Conservation (phyloP, 768 basidiomycete genomes). For the Lactifluus rugatus region DNA sequence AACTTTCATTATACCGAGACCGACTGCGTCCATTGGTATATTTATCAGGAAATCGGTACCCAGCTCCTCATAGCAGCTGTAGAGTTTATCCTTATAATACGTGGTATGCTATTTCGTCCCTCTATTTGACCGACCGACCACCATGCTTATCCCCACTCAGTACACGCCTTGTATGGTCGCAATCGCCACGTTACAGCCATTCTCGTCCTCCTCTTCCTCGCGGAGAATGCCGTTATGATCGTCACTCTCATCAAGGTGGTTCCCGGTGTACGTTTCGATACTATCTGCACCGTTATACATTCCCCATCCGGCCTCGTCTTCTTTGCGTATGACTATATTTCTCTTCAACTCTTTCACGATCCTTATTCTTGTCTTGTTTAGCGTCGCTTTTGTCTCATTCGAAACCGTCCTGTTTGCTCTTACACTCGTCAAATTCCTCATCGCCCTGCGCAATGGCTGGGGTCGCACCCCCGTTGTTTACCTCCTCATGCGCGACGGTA, state of each 20-base stretch:
- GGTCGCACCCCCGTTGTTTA: slow-evolving; percentile 19
- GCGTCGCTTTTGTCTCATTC: slow-evolving; percentile 21
- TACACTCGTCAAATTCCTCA: slow-evolving; percentile 21
- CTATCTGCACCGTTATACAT: slow-evolving; percentile 6
- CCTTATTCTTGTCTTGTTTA: background rate
- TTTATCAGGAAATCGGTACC: slow-evolving; percentile 12
- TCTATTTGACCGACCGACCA: background rate
- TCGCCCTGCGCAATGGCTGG: slow-evolving; percentile 21
- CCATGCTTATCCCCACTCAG: background rate
- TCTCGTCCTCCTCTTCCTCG: slow-evolving; percentile 5
- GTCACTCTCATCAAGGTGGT: slow-evolving; percentile 7
- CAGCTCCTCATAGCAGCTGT: slow-evolving; percentile 18
- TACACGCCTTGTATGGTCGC: slow-evolving; percentile 18
- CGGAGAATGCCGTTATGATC: slow-evolving; percentile 13
- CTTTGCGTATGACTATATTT: slow-evolving; percentile 8
- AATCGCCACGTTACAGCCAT: background rate
- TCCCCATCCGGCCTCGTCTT: slow-evolving; percentile 6
- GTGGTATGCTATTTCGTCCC: slow-evolving; percentile 19
- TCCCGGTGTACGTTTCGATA: slow-evolving; percentile 7
- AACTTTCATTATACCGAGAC: slow-evolving; percentile 18
- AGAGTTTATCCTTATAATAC: slow-evolving; percentile 22
- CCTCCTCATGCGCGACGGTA: slow-evolving; percentile 23
- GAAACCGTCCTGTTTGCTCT: slow-evolving; percentile 23
- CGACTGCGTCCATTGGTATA: slow-evolving; percentile 18
- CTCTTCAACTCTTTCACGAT: background rate